phyloP scores from a whole-genome alignment of 352 stramenopile species.

The Pythium folliculosum region DNA sequence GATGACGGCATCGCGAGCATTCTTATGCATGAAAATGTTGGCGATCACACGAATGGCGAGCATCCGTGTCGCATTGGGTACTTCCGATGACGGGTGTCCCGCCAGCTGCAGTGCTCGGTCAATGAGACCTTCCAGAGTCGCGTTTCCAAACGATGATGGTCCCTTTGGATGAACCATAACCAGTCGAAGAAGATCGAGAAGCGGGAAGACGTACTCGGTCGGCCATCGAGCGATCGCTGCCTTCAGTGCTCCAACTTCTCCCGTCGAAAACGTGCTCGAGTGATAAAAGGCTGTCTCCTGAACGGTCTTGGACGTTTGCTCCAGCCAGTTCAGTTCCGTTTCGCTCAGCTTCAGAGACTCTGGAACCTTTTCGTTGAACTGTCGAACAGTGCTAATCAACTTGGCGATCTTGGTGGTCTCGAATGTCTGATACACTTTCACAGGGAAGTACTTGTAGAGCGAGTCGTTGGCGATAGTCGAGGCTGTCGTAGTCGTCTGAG shows the following conservation, averaged over 20 bases:
- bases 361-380: slow-evolving; percentile 88
- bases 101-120: slow-evolving; percentile 40
- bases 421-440: slow-evolving; percentile 89
- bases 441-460: slow-evolving; percentile 72
- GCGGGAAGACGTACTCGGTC: slow-evolving; percentile 82
- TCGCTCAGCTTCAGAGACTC: slow-evolving; percentile 43
- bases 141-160: slow-evolving; percentile 37
- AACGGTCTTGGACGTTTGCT: slow-evolving; percentile 61
- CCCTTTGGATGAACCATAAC: slow-evolving; percentile 90
- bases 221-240: slow-evolving; percentile 75
- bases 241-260: slow-evolving; percentile 62
- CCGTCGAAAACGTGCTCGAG: slow-evolving; percentile 75
- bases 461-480: neutral
- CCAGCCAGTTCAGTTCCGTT: slow-evolving; percentile 58
- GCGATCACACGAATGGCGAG: slow-evolving; percentile 70
- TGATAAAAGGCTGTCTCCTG: slow-evolving; percentile 92
- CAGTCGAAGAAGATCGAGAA: slow-evolving; percentile 91
- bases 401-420: slow-evolving; percentile 92
- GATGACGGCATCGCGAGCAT: slow-evolving; percentile 46
- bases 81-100: slow-evolving; percentile 28
- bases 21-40: slow-evolving; percentile 73
- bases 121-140: slow-evolving; percentile 38
- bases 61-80: slow-evolving; percentile 74
- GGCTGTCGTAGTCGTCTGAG: neutral
- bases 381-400: slow-evolving; percentile 87